Percentiles rank a stretch among this genome's conserved stretches.
phyloP scores from a whole-genome alignment of 495 filamentous ascomycete species.

The Collariella sp. region DNA sequence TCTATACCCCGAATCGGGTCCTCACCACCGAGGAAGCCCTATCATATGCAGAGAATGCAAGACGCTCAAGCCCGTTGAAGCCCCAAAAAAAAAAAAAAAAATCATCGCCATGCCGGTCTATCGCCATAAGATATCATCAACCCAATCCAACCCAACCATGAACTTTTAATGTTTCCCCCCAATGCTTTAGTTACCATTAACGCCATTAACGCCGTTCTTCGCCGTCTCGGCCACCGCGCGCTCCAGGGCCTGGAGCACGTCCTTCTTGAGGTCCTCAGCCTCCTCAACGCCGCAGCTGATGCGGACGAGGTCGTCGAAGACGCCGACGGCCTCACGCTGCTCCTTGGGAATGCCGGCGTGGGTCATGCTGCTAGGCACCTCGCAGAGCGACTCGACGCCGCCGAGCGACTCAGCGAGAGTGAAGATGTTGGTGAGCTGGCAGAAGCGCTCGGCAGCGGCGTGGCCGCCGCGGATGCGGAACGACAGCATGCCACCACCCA shows the following conservation, averaged over 20 bases:
- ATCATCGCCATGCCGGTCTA: slow-evolving; percentile 5
- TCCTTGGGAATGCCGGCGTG: slow-evolving; percentile 89
- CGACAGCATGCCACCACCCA: slow-evolving; percentile 95
- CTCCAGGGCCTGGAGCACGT: slow-evolving; percentile 81
- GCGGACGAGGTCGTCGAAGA: slow-evolving; percentile 94
- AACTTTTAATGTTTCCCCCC: background rate
- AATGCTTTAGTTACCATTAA: slow-evolving; percentile 7
- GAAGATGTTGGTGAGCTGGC: slow-evolving; percentile 79
- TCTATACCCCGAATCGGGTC: background rate
- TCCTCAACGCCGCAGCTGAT: slow-evolving; percentile 94
- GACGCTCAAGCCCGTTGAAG: background rate
- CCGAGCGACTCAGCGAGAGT: slow-evolving; percentile 90
- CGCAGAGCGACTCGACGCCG: slow-evolving; percentile 84
- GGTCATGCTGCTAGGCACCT: slow-evolving; percentile 91
- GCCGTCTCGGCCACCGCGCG: slow-evolving; percentile 49
- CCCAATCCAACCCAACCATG: too few species aligned
- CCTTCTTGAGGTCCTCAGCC: slow-evolving; percentile 67
- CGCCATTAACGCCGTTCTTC: slow-evolving; percentile 16
- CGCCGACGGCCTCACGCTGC: slow-evolving; percentile 81
- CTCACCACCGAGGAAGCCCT: background rate
- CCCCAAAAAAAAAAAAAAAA: background rate
- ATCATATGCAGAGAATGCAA: slow-evolving; percentile 1
- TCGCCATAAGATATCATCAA: too few species aligned
- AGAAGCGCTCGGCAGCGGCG: slow-evolving; percentile 82
- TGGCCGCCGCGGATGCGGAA: slow-evolving; percentile 92